These are phyloP conservation scores for Heliosperma pusillum DNA, from an alignment of 148 eudicot species.

Conservation along the genomic window DNA sequence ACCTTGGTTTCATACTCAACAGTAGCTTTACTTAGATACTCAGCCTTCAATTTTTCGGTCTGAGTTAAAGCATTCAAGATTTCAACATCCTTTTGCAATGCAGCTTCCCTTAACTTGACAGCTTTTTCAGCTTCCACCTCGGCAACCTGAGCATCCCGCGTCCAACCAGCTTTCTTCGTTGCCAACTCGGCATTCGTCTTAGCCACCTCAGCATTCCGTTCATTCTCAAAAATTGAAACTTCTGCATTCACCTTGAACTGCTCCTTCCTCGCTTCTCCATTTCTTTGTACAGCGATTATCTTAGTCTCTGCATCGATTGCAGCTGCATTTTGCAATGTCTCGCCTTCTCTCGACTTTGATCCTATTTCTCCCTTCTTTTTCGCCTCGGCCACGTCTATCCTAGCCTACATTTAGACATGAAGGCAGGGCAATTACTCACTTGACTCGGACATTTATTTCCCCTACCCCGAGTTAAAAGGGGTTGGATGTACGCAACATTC, in stretches of 20 bases:
- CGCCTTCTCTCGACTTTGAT: conserved; percentile 37
- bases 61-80: conserved; percentile 45
- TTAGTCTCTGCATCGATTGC: conserved; percentile 52
- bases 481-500: too few species aligned
- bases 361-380: conserved; percentile 49
- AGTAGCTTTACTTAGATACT: conserved; percentile 48
- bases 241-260: conserved; percentile 40
- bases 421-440: too few species aligned
- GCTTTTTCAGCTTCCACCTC: conserved; percentile 51
- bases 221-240: conserved; percentile 43
- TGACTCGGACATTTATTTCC: too few species aligned
- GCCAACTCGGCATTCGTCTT: conserved; percentile 42
- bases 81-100: conserved; percentile 50
- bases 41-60: conserved; percentile 50
- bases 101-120: conserved; percentile 44
- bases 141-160: conserved; percentile 37
- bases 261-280: conserved; percentile 42
- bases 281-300: conserved; percentile 34
- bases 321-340: conserved; percentile 45
- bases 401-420: too few species aligned
- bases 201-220: conserved; percentile 49
- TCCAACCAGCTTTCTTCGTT: conserved; percentile 45
- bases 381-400: conserved; percentile 50
- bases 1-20: conserved; percentile 62
- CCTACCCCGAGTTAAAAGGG: too few species aligned